Base-by-base conservation (phyloP, 2,329 filamentous ascomycete genomes). In the Achaetomium macrosporum region DNA sequence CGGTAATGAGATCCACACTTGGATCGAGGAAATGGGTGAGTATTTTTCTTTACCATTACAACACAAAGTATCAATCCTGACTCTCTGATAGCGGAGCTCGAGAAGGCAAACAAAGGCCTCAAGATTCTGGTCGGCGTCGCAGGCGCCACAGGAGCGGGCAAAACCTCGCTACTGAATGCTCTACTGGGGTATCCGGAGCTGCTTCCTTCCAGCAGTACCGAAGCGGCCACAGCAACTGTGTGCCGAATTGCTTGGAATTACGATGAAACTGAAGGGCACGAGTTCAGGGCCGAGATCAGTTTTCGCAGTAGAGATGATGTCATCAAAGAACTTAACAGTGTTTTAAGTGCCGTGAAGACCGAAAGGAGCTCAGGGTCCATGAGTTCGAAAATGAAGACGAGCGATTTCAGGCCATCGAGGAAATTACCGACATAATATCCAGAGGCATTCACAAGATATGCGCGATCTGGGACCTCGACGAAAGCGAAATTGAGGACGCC, bases 71-170 rank as follows among this genome's bases (percentile, higher is more conserved):
- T 12, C 15, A 7, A 17, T 33, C 13, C 45, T 53, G 20, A 53
- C 25, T 17, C 13, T 20, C 11, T n/a, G 2, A 30, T 10, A 50
- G 42, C 8, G n/a, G 9, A 39, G 6, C 5, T 47, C 1, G 30
- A 46, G 13, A 2, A 19, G 2, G 4, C 13, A 12, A 37, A 16
- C 15, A 15, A 47, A n/a, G n/a, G 25, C 15, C 29, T 58, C 2
- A 46, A 57, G 35, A 47, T 58, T 19, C 44, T 57, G 0, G 25
- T 59, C 17, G 57, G 57, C 17, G 50, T 59, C 11, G 45, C 50
- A 8, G 56, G 56, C 5, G 36, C 16, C 15, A 59, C 58, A 3
- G 56, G 58, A 8, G 54, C 56, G 0, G 56, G 58, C 16, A 60
- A 60, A 31, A 60, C 35, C 0, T 54, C 58, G 3, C 16, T 59